phyloP scores from a whole-genome alignment of 1,284 basidiomycete species.

The Malassezia caprae region DNA sequence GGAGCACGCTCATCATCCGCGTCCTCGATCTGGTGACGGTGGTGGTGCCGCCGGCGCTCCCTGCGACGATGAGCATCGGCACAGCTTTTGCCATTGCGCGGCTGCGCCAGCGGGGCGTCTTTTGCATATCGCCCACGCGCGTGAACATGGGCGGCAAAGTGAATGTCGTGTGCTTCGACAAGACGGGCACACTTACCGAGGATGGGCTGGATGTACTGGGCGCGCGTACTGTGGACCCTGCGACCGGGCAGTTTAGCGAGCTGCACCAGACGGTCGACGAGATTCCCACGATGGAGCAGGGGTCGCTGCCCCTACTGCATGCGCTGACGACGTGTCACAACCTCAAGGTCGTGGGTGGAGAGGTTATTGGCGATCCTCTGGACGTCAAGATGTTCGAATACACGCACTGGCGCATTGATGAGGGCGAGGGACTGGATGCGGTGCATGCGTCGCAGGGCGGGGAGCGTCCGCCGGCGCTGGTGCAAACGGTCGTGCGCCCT shows the following conservation, averaged over 20 bases:
- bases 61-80: constrained; percentile 92
- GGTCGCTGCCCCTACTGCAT: constrained; percentile 65
- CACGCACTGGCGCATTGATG: constrained; percentile 90
- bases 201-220: constrained; percentile 88
- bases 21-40: constrained; percentile 96
- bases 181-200: constrained; percentile 96
- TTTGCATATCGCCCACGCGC: constrained; percentile 91
- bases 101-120: constrained; percentile 77
- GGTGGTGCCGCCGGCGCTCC: constrained; percentile 92
- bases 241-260: constrained; percentile 69
- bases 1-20: constrained; percentile 81
- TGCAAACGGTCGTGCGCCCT: constrained; percentile 91
- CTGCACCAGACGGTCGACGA: constrained; percentile 78
- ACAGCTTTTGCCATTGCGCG: constrained; percentile 89
- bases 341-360: constrained; percentile 78
- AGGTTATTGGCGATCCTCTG: constrained; percentile 85
- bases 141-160: constrained; percentile 94
- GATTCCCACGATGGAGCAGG: constrained; percentile 54
- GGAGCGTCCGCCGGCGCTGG: constrained; percentile 73
- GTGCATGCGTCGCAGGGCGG: constrained; percentile 33
- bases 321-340: constrained; percentile 94
- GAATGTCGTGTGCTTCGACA: constrained; percentile 98
- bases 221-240: constrained; percentile 40
- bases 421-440: constrained; percentile 52
- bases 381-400: constrained; percentile 85